Evolutionary conservation across 2,329 filamentous ascomycete species (phyloP), one percentile per base, ranked within the genome.

Genomic region (Sporothrix dimorphospora): DNA sequence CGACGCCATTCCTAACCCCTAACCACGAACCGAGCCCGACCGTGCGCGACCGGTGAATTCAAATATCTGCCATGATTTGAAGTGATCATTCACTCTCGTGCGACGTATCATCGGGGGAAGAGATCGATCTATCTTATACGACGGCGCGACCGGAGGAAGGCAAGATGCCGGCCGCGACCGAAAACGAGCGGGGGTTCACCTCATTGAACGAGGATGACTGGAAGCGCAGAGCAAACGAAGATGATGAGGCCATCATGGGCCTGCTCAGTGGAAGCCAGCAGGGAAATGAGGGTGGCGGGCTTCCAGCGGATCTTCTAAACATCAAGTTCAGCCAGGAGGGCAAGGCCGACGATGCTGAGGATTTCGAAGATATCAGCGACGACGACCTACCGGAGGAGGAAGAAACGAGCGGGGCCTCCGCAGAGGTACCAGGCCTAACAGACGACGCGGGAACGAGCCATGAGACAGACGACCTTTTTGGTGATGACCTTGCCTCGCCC

Each of bases 311-410:
- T 68, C 78, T 89, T 72, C 81, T 85, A 40, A 78, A 76, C 63
- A 69, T 76, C 38, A 70, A 85, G 30, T 87, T 91, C 75, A 89
- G 90, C 75, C 85, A 89, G 75, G 85, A 85, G 7, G 92, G 94
- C 80, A 99, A 99, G 81, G 95, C 94, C 71, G 94, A 94, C 73
- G 93, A 98, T 82, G 96, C 96, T 53, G 83, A 96, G 74, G 96
- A 99, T 79, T 99, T 86, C 57, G 84, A 96, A 74, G 95, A 99
- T 79, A 98, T 88, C 77, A 94, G 98, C 74, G 95, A 98, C 79
- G 94, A 97, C 79, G 94, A 98, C 75, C 86, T 97, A 8, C 92
- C 94, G 12, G 93, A 96, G 7, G 93, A 96, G 75, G 90, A 93
- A 73, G 87, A 90, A 71, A 81, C 74, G 19, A 55, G 71, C 3